Evolutionary conservation across 176 grass and related monocot genomes (phyloP), one percentile per base, ranked within the genome.

Genomic region (Lolium perenne): DNA sequence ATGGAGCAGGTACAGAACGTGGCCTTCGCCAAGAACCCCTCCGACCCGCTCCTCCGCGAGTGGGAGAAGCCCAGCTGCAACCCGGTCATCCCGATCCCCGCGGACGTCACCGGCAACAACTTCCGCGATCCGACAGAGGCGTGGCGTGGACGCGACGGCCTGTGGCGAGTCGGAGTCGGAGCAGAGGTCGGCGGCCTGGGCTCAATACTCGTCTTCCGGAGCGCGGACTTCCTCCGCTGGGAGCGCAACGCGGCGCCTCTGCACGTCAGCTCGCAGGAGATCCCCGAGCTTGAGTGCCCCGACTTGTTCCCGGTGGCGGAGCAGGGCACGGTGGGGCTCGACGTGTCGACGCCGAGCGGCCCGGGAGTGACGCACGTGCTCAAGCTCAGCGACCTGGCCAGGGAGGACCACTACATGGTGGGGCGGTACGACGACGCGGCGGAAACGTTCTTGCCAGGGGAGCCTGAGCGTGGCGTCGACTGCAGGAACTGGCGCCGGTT

Each of bases 71-170:
- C 95, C 16, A 56, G 22, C 54, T 91, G 88, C 80, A 97, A 97
- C 74, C 95, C 93, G 9, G 62, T 97, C 43, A 88, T 97, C 63
- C 45, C 83, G 10, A 78, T 84, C 9, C 81, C 61, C 0, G 74
- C 7, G 14, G 92, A 86, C 83, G 47, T 97, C 73, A 10, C 83
- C 1, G 51, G 51, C n/a, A 38, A 77, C 60, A 83, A 87, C 0
- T 97, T 97, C 85, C 88, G 92, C 0, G 95, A 97, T 45, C 95
- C 95, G 3, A 79, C 92, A 0, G 94, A 92, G n/a, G 92, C 77
- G 48, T 97, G 95, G 95, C 76, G 87, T 8, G 95, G 90, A 80
- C 48, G 71, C 14, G 95, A 97, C 21, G 92, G 88, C 9, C 83
- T 77, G 32, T 97, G 95, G 95, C 49, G 92, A 23, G 8, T 90